Conservation (phyloP, 108 stramenopile genomes). For the Cyclotella atomus region DNA sequence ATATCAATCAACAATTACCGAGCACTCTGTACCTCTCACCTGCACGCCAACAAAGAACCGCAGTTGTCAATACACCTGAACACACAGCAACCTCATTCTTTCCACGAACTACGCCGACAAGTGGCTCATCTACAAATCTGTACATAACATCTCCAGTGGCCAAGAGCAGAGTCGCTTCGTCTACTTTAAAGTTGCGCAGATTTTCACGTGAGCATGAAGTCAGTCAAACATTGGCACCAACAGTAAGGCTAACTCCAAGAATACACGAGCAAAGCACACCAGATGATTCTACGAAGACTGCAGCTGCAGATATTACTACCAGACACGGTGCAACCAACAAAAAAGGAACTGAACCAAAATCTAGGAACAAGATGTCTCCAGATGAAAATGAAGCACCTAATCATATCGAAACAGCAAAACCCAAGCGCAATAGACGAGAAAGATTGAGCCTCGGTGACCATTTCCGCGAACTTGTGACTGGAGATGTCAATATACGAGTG, state of each 20-base stretch:
- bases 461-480: constrained; percentile 51
- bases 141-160: constrained; percentile 31
- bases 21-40: not conserved
- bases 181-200: constrained; percentile 35
- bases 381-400: constrained; percentile 1
- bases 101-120: constrained; percentile 23
- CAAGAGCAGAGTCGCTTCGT: constrained; percentile 44
- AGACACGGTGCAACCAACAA: not conserved
- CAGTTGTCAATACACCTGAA: not conserved
- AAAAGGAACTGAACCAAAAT: not conserved
- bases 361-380: not conserved
- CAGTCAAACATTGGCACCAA: not conserved
- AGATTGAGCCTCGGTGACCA: constrained; percentile 47
- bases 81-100: constrained; percentile 18
- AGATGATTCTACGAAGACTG: not conserved
- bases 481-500: constrained; percentile 54
- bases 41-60: not conserved
- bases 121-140: not conserved
- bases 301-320: not conserved
- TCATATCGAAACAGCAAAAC: not conserved
- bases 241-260: not conserved
- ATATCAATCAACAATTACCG: not conserved
- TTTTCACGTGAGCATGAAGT: constrained; percentile 42
- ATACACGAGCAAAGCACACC: not conserved
- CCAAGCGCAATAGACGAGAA: constrained; percentile 33